Percentiles rank a stretch among this genome's conserved stretches.
Evolutionary conservation across 345 rosid species (phyloP).

Genomic region (Brassica rapa): DNA sequence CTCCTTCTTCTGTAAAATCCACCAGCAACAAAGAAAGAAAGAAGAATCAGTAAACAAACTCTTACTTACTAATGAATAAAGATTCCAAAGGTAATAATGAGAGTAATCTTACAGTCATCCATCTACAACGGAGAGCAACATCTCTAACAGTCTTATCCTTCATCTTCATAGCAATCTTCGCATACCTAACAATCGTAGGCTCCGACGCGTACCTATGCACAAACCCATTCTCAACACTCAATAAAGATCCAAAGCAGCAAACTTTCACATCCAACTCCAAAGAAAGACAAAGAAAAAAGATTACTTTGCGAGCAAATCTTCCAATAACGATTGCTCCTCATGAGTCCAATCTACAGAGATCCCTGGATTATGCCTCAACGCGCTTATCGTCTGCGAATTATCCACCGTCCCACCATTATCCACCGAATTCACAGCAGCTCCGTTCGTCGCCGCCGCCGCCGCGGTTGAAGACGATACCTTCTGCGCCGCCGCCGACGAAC

Average conservation of each 20-base stretch:
- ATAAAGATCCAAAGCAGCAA: no score
- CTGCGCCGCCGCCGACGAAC: constrained; percentile 43
- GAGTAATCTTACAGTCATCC: constrained; percentile 69
- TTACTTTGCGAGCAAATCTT: constrained; percentile 73
- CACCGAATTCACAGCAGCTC: constrained; percentile 49
- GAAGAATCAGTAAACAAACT: neutral
- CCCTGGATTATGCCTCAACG: constrained; percentile 69
- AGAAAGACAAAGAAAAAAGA: no score
- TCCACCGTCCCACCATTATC: constrained; percentile 47
- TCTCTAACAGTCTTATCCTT: constrained; percentile 80
- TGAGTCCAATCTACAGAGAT: constrained; percentile 64
- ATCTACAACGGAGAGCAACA: constrained; percentile 78
- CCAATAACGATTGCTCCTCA: constrained; percentile 72
- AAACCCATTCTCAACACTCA: no score
- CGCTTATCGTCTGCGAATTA: constrained; percentile 47
- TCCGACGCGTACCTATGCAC: constrained; percentile 61
- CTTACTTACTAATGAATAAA: neutral
- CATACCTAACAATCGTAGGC: constrained; percentile 60
- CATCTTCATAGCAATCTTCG: constrained; percentile 78
- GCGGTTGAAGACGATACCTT: constrained; percentile 38
- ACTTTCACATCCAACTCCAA: neutral
- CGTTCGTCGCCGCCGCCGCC: constrained; percentile 43
- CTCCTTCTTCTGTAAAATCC: constrained; percentile 70
- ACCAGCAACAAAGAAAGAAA: constrained; percentile 18
- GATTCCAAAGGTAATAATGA: constrained; percentile 4